Evolutionary conservation across 2,329 filamentous ascomycete genomes (phyloP), one percentile per base, ranked within the genome.

Genomic region (Fusarium keratoplasticum): DNA sequence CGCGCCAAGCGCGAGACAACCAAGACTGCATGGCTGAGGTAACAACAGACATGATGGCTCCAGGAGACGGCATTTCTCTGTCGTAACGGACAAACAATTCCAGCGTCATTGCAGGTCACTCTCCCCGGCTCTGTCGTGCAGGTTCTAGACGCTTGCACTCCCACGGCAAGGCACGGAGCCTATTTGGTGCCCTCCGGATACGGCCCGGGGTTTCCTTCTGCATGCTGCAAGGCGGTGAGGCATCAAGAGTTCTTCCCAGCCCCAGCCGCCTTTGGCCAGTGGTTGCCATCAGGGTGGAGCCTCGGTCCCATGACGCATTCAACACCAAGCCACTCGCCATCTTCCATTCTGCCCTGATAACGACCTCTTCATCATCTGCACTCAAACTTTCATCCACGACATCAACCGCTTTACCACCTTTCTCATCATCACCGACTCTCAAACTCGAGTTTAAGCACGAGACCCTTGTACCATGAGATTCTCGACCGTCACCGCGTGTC

Each of bases 401-500:
- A 66, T 63, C 61, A 64, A 64, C 35, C 65, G 11, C 40, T 54
- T 64, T 58, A 29, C 59, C 20, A 42, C 47, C 66, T 29, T 55
- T 57, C 57, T 14, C 58, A 27, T 20, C 16, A 35, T 52, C 14
- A 62, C 38, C n/a, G 29, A 31, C 27, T 27, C 20, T 29, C 35
- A 44, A 38, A 57, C 31, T 20, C n/a, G 10, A 57, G 14, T 22
- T 47, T 31, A 63, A 13, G 29, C 55, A 29, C 31, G 20, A 59
- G 20, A 67, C 14, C 31, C 13, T 22, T 54, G 60, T 70, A 69
- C 78, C 33, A 84, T 84, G 83, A 81, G 77, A 72, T 77, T 84
- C 75, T 80, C 81, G 52, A 78, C 84, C 64, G 81, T 86, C 74
- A 79, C 87, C 74, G 84, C 86, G 70, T 83, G 86, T 66, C 80